phyloP scores from a whole-genome alignment of 2,329 filamentous ascomycete species.

The Orbilia blumenaviensis region DNA sequence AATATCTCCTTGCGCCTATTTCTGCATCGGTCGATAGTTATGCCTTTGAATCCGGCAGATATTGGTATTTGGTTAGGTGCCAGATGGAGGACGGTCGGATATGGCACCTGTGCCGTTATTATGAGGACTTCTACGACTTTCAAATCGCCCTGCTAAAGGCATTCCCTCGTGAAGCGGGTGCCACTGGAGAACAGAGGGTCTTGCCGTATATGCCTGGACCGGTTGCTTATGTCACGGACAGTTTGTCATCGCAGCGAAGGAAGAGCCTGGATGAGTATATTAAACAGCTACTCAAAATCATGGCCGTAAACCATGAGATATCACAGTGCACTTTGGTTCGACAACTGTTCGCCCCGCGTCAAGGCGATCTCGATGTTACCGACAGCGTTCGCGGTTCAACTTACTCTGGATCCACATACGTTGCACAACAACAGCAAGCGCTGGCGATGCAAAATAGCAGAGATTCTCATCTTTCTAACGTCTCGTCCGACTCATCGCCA shows the following conservation, averaged over 20 bases:
- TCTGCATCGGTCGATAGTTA: slow-evolving; percentile 88
- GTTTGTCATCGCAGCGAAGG: slow-evolving; percentile 89
- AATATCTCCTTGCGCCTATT: slow-evolving; percentile 74
- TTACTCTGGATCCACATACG: slow-evolving; percentile 52
- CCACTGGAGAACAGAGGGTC: slow-evolving; percentile 76
- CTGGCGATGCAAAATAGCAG: slow-evolving; percentile 66
- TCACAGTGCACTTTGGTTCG: slow-evolving; percentile 83
- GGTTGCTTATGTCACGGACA: slow-evolving; percentile 97
- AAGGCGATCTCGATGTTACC: slow-evolving; percentile 93
- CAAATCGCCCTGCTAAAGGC: slow-evolving; percentile 92
- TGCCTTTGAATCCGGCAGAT: slow-evolving; percentile 96
- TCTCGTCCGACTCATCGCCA: slow-evolving; percentile 71
- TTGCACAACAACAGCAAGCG: slow-evolving; percentile 45
- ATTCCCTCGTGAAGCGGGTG: slow-evolving; percentile 92
- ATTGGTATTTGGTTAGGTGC: slow-evolving; percentile 97
- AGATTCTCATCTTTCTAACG: slow-evolving; percentile 72
- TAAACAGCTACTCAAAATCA: slow-evolving; percentile 72
- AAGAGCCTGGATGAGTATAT: slow-evolving; percentile 96
- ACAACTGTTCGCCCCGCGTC: slow-evolving; percentile 87
- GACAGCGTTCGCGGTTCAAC: slow-evolving; percentile 64
- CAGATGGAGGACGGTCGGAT: slow-evolving; percentile 87
- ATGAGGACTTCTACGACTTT: slow-evolving; percentile 99
- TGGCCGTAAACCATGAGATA: slow-evolving; percentile 84
- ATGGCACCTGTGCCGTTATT: slow-evolving; percentile 93
- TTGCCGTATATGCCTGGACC: slow-evolving; percentile 98